phyloP scores from a whole-genome alignment of 257 asterid genomes.

The Fraxinus cuspidata region DNA sequence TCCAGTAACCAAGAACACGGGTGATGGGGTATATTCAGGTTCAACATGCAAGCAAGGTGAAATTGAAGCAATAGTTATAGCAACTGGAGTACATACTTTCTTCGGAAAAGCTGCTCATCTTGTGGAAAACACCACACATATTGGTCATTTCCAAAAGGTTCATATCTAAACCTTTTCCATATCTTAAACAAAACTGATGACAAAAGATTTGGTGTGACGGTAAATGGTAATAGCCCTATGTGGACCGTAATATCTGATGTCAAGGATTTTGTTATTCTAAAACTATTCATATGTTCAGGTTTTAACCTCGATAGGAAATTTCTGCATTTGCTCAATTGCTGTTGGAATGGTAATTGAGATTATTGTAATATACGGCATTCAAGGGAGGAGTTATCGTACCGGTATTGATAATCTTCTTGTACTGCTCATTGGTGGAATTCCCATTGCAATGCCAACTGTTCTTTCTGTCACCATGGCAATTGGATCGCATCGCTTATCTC shows the following conservation, averaged over 20 bases:
- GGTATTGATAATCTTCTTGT: constrained; percentile 41
- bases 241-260: neutral
- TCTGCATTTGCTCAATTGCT: constrained; percentile 43
- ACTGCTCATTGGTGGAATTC: constrained; percentile 40
- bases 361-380: constrained; percentile 28
- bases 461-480: constrained; percentile 45
- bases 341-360: constrained; percentile 39
- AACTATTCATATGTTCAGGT: constrained; percentile 25
- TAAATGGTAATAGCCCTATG: neutral
- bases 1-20: constrained; percentile 52
- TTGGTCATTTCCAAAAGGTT: constrained; percentile 57
- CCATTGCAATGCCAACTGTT: constrained; percentile 47
- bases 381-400: constrained; percentile 23
- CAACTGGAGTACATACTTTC: constrained; percentile 59
- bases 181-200: neutral
- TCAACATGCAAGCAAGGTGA: constrained; percentile 61
- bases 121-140: constrained; percentile 49
- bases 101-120: constrained; percentile 62
- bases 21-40: constrained; percentile 49
- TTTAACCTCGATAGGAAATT: constrained; percentile 39
- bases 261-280: neutral
- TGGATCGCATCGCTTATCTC: constrained; percentile 43
- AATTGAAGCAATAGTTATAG: constrained; percentile 49
- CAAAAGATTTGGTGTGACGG: neutral
- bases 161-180: neutral